Evolutionary conservation across 2,329 filamentous ascomycete species (phyloP).

Genomic region (Colletotrichum scovillei): DNA sequence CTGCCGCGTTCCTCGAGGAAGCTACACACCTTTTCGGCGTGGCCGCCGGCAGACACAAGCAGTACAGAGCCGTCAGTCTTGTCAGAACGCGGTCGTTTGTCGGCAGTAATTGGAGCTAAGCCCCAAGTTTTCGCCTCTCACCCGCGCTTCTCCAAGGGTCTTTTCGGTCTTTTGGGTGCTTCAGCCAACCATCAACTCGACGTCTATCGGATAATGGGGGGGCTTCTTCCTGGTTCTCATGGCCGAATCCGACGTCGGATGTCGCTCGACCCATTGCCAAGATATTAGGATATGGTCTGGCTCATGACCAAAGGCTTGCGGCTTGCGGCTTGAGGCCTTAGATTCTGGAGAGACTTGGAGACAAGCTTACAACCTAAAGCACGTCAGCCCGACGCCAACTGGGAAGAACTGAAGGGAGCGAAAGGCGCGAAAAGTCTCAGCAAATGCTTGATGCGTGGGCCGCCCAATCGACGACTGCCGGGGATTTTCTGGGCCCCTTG

Average conservation of each 20-base stretch:
- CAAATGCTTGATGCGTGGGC: conserved; percentile 4
- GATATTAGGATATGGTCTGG: neutral
- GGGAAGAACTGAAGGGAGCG: neutral
- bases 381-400: neutral
- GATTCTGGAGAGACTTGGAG: neutral
- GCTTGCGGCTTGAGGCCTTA: neutral
- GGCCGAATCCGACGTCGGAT: conserved; percentile 23
- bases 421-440: neutral
- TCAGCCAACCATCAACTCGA: conserved; percentile 5
- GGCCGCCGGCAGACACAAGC: conserved; percentile 2
- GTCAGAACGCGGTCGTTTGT: neutral
- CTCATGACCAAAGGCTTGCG: neutral
- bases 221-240: neutral
- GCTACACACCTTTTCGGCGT: conserved; percentile 27
- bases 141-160: neutral
- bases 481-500: conserved; percentile 12
- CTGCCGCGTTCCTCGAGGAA: neutral
- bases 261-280: conserved; percentile 25
- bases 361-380: neutral
- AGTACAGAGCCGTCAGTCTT: neutral
- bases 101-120: conserved; percentile 16
- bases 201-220: conserved; percentile 2
- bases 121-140: conserved; percentile 11
- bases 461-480: neutral
- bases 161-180: neutral